Conservation (phyloP, 1,284 basidiomycete species). For the Cutaneotrichosporon sp. region DNA sequence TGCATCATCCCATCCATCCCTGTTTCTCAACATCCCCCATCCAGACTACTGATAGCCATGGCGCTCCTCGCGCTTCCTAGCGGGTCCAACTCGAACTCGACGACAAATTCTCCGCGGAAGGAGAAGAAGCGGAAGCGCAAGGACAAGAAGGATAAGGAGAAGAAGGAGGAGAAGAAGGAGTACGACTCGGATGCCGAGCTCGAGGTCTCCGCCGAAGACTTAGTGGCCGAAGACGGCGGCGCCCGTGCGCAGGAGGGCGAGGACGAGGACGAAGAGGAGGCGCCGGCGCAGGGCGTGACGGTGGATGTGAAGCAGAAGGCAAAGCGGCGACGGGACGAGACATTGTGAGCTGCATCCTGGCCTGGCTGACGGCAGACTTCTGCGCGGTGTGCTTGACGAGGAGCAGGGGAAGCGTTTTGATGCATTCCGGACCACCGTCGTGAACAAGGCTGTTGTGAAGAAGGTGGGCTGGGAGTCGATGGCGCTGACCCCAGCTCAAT, state of each 20-base stretch:
- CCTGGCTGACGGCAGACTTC: slow-evolving; percentile 18
- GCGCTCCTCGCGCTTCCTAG: slow-evolving; percentile 14
- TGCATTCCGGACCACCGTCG: slow-evolving; percentile 32
- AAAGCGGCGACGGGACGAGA: slow-evolving; percentile 13
- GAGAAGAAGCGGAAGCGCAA: slow-evolving; percentile 18
- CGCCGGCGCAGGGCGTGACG: background rate
- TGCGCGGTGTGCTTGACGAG: slow-evolving; percentile 35
- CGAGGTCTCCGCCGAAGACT: slow-evolving; percentile 21
- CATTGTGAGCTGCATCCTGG: slow-evolving; percentile 10
- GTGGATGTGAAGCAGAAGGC: slow-evolving; percentile 16
- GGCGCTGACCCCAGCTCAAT: slow-evolving; percentile 31
- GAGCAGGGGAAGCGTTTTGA: slow-evolving; percentile 42
- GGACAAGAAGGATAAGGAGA: slow-evolving; percentile 5
- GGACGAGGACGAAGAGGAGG: slow-evolving; percentile 22
- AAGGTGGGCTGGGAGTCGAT: slow-evolving; percentile 30
- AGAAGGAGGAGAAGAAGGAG: slow-evolving; percentile 10
- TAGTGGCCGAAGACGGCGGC: slow-evolving; percentile 12
- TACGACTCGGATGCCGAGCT: slow-evolving; percentile 19
- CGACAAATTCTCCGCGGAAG: slow-evolving; percentile 9
- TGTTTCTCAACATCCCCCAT: background rate
- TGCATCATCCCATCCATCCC: background rate
- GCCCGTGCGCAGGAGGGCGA: slow-evolving; percentile 17
- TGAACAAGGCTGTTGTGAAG: slow-evolving; percentile 34
- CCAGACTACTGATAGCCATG: slow-evolving; percentile 8
- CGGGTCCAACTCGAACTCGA: background rate